Conservation (phyloP, 345 rosid genomes). For the Hypericum androsaemum region DNA sequence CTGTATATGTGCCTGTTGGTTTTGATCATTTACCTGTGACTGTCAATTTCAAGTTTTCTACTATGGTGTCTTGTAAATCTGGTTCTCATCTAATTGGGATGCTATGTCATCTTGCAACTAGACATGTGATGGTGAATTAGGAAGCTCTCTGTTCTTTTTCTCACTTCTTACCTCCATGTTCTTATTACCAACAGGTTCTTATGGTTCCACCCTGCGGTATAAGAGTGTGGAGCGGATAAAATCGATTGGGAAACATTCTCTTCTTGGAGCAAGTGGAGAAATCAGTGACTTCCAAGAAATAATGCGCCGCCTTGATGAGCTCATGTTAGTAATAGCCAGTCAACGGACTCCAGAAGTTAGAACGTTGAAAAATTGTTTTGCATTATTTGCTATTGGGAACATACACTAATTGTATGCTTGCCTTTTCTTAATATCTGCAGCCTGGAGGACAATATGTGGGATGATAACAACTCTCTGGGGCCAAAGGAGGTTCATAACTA, state of each 20-base stretch:
- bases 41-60: no score
- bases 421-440: constrained; percentile 31
- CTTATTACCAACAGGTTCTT: constrained; percentile 49
- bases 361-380: not conserved
- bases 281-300: constrained; percentile 97
- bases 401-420: not conserved
- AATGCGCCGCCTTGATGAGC: constrained; percentile 76
- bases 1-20: no score
- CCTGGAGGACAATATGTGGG: constrained; percentile 97
- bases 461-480: constrained; percentile 96
- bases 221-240: constrained; percentile 81
- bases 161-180: no score
- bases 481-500: constrained; percentile 98
- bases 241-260: constrained; percentile 88
- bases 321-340: constrained; percentile 48
- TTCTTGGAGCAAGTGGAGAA: constrained; percentile 95
- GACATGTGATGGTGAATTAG: no score
- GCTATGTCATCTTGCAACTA: no score
- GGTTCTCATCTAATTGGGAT: no score
- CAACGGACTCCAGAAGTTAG: not conserved
- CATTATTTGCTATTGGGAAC: not conserved
- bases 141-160: constrained; percentile 14
- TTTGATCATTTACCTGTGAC: no score
- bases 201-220: constrained; percentile 90
- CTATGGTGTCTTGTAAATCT: no score